phyloP scores from a whole-genome alignment of 2,329 filamentous ascomycete genomes.

The Xylariaceae sp. region DNA sequence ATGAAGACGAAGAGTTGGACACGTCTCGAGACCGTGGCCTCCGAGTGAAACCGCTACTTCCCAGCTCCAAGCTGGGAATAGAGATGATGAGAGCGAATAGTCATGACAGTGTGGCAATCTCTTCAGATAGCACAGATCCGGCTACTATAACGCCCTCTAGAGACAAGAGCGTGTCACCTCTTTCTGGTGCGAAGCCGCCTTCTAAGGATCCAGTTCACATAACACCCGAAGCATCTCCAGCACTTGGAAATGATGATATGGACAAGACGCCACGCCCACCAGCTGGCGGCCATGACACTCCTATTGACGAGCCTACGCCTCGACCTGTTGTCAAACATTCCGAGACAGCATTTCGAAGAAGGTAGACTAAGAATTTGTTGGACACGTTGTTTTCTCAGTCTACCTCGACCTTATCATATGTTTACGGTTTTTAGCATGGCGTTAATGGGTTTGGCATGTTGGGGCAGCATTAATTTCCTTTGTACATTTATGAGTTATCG shows the following conservation, averaged over 20 bases:
- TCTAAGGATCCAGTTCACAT: constrained; percentile 21
- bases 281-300: constrained; percentile 15
- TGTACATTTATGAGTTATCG: no score
- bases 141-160: constrained; percentile 49
- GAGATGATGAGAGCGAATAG: constrained; percentile 99
- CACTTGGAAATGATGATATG: constrained; percentile 22
- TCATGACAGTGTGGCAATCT: constrained; percentile 68
- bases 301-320: constrained; percentile 40
- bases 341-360: constrained; percentile 5
- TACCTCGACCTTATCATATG: no score
- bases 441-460: constrained; percentile 21
- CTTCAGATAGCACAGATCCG: constrained; percentile 50
- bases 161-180: constrained; percentile 33
- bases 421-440: constrained; percentile 24
- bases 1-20: constrained; percentile 89
- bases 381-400: no score
- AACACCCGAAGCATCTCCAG: constrained; percentile 28
- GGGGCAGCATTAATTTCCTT: constrained; percentile 24
- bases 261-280: constrained; percentile 44
- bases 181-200: constrained; percentile 19
- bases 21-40: constrained; percentile 38
- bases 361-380: no score
- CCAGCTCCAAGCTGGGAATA: constrained; percentile 84
- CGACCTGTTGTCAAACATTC: constrained; percentile 27
- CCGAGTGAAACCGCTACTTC: constrained; percentile 55